Conservation (phyloP, 2,329 filamentous ascomycete genomes). For the Cercospora sp. region DNA sequence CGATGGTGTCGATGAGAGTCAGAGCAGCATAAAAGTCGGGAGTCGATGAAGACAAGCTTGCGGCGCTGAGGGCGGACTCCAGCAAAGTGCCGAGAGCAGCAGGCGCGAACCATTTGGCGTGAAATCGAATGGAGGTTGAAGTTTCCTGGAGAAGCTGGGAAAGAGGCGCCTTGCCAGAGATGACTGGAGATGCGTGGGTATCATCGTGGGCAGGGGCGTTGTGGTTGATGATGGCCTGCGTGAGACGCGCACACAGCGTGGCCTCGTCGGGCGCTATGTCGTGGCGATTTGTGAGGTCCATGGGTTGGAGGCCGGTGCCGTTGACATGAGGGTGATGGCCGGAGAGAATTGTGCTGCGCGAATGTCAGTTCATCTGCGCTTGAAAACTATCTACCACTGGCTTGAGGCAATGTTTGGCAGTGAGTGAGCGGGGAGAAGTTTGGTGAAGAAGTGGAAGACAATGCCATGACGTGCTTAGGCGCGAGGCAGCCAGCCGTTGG, state of each 20-base stretch:
- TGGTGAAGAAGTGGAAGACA: not conserved
- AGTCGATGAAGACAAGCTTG: slow-evolving; percentile 33
- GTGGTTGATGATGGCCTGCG: slow-evolving; percentile 21
- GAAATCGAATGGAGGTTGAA: slow-evolving; percentile 30
- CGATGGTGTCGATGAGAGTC: slow-evolving; percentile 35
- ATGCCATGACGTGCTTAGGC: not conserved
- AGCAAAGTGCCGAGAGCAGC: slow-evolving; percentile 29
- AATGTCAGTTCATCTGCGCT: not conserved
- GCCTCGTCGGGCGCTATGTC: slow-evolving; percentile 34
- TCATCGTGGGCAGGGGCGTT: not conserved
- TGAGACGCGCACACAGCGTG: slow-evolving; percentile 29
- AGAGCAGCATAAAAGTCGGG: slow-evolving; percentile 33
- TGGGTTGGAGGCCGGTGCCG: slow-evolving; percentile 16
- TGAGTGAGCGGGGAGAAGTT: not conserved
- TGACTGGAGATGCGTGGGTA: slow-evolving; percentile 4
- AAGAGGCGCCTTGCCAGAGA: slow-evolving; percentile 15
- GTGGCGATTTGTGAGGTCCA: slow-evolving; percentile 14
- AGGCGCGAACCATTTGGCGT: slow-evolving; percentile 39
- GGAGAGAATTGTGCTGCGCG: slow-evolving; percentile 20
- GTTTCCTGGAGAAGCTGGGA: slow-evolving; percentile 28
- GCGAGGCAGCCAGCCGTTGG: not conserved
- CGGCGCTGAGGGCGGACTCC: slow-evolving; percentile 29
- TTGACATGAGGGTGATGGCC: slow-evolving; percentile 10
- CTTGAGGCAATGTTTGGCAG: slow-evolving; percentile 2
- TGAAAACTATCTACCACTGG: not conserved